Percentiles rank a stretch among this genome's conserved stretches.
These are phyloP conservation scores for Volvox africanus DNA, from an alignment of 139 green algal species.

Conservation along the genomic window DNA sequence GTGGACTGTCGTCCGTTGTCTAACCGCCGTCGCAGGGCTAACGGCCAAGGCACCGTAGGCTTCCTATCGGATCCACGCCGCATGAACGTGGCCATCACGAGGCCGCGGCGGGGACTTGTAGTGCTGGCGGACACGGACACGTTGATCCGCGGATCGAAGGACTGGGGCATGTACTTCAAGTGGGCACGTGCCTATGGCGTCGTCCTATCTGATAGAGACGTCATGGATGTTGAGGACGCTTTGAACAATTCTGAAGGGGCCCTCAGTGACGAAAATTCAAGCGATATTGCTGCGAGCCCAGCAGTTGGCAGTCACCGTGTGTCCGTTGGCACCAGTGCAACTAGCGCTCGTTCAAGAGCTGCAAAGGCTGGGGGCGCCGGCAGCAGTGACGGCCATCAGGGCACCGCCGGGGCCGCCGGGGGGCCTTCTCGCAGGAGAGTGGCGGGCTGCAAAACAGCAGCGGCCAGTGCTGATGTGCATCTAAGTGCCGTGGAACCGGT, in stretches of 20 bases:
- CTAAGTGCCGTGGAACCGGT: neutral
- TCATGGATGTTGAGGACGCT: neutral
- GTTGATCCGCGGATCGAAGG: constrained; percentile 27
- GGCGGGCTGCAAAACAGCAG: too few relatives aligned
- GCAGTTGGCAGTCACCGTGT: too few relatives aligned
- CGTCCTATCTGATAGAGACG: neutral
- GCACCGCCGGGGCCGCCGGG: neutral
- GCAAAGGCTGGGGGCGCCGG: neutral
- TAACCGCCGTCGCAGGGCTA: constrained; percentile 43
- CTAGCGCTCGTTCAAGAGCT: neutral
- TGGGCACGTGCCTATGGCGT: constrained; percentile 29
- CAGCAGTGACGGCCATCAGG: neutral
- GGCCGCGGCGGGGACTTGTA: constrained; percentile 70
- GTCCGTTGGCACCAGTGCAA: neutral
- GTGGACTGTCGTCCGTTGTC: neutral
- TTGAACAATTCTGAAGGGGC: neutral
- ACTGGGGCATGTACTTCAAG: constrained; percentile 51
- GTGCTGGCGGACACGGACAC: constrained; percentile 56
- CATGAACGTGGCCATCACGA: constrained; percentile 94
- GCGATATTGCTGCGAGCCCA: too few relatives aligned
- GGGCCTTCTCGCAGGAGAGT: neutral
- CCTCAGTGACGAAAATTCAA: neutral
- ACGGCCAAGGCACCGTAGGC: constrained; percentile 71
- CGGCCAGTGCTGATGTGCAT: neutral
- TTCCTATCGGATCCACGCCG: constrained; percentile 89